Base-by-base conservation (phyloP, 2,329 filamentous ascomycete species). In the Trichoderma asperellum region DNA sequence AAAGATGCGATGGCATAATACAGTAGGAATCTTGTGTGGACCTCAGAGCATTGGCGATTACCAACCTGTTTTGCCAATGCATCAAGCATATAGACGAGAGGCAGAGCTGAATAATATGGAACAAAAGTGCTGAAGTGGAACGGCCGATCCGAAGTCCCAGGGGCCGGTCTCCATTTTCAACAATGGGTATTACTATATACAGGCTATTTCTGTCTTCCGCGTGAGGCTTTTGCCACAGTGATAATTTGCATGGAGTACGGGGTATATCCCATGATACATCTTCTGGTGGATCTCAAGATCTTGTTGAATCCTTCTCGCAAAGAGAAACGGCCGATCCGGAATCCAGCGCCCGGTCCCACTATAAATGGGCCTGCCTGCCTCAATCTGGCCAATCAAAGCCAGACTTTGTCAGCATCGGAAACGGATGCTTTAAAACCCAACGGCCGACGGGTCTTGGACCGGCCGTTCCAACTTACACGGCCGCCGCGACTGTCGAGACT, bases 371-470 rank as follows among this genome's bases (percentile, higher is more conserved):
- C 5, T 11, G 24, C 8, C 32, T 21, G 35, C 16, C 34, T 1
- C 12, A 10, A 18, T 18, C 2, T 21, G n/a, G 10, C 56, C 68
- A 70, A 70, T 56, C 27, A 70, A 2, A 21, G 2, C 1, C 32
- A 4, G 2, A 5, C 10, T 59, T 52, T 56, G 63, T 70, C 40
- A 70, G 62, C 68, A 53, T 21, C 27, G 53, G 63, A 16, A 29
- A 56, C 63, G 62, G 63, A 16, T 29, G 18, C 34, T 8, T 8
- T 11, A 5, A 34, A 4, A 11, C 12, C 55, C 40, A 37, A 2
- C 55, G 68, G 63, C 68, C 68, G 63, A 59, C 63, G 68, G 68
- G 24, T 49, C 27, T 18, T 35, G 29, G 40, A 55, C 10, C 68
- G 61, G 68, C 68, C 69, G 53, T 58, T 68, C 7, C 32, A 40